These are phyloP conservation scores for Boletus patriciae DNA, from an alignment of 768 basidiomycete genomes.

Conservation along the genomic window DNA sequence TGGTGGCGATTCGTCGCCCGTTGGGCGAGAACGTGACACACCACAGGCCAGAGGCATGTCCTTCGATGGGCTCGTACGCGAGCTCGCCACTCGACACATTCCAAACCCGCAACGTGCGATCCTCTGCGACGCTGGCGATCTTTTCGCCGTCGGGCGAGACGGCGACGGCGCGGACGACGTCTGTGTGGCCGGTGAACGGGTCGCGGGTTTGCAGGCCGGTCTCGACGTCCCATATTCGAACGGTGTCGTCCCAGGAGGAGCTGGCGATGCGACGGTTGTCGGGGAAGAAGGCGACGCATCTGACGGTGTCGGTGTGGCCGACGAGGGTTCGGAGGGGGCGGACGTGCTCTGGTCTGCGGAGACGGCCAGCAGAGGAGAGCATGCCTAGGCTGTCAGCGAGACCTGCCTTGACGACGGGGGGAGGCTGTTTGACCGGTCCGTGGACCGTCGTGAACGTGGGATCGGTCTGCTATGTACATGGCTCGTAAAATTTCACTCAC, in stretches of 20 bases:
- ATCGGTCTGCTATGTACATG: background rate
- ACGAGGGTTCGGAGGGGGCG: conserved; percentile 32
- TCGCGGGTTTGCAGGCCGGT: conserved; percentile 13
- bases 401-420: background rate
- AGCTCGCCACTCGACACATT: conserved; percentile 20
- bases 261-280: conserved; percentile 26
- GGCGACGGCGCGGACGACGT: conserved; percentile 30
- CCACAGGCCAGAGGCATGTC: conserved; percentile 27
- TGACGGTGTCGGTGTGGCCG: conserved; percentile 30
- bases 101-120: conserved; percentile 32
- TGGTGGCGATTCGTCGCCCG: conserved; percentile 33
- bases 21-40: conserved; percentile 35
- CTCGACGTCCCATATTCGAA: conserved; percentile 30
- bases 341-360: conserved; percentile 25
- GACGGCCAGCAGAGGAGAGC: conserved; percentile 24
- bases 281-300: conserved; percentile 31
- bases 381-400: conserved; percentile 1
- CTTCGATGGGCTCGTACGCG: conserved; percentile 26
- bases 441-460: background rate
- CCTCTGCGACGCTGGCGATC: conserved; percentile 31
- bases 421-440: background rate
- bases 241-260: conserved; percentile 27
- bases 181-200: conserved; percentile 28
- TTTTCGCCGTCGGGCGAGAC: conserved; percentile 30
- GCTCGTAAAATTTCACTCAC: too few relatives aligned